Evolutionary conservation across 2,329 filamentous ascomycete species (phyloP), one percentile per base, ranked within the genome.

Genomic region (Sphaerulina musiva): DNA sequence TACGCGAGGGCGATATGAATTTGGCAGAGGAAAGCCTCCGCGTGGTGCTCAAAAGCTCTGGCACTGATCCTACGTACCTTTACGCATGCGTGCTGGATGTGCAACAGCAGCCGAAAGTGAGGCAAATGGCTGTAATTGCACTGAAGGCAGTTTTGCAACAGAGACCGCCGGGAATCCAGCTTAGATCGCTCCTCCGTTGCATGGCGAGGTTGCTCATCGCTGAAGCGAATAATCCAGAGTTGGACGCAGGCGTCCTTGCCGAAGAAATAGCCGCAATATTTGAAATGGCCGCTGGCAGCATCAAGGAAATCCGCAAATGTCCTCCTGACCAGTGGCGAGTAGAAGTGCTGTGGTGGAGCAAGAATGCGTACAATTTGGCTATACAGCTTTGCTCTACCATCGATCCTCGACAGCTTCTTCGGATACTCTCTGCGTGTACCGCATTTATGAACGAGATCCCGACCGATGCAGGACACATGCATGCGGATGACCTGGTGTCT

Each of bases 301-400:
- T 76, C 23, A 77, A 70, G 55, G 69, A 58, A 67, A 14, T 71
- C 64, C 73, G 73, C 59, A 49, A 58, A 45, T 46, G 46, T 10
- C 67, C 62, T 40, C 63, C 72, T 14, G 74, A 73, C 7, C 69
- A 71, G 32, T 80, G 71, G 57, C 54, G 77, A 0, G 68, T 76
- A 2, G 89, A 95, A 62, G 74, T 95, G 3, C 80, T 91, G 61
- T 95, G 89, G 89, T 91, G 95, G 67, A 85, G 84, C 38, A 84
- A 84, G 58, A 92, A 87, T 59, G 79, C 86, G 1, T 95, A 95
- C 73, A 95, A 93, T 60, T 69, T 90, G 6, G 84, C 83, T 0
- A 70, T 92, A 4, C 81, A 83, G 56, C 76, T 84, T 54, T 78
- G 77, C 60, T 75, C 77, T 1, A 73, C 79, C 0, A 84, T 85